These are phyloP conservation scores for Kazachstania taianensis DNA, from an alignment of 805 yeast genomes.

Conservation along the genomic window DNA sequence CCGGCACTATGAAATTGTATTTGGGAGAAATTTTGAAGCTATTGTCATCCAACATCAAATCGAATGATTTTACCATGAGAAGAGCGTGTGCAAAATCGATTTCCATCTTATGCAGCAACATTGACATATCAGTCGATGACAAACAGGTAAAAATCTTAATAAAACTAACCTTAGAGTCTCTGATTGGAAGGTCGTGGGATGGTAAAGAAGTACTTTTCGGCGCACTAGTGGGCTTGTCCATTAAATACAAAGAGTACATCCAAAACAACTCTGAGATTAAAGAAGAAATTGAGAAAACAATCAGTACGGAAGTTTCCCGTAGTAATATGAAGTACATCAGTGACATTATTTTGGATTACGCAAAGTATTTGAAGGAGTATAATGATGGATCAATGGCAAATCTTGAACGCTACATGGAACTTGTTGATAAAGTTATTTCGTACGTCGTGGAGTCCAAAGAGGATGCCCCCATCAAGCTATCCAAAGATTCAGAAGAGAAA, in stretches of 20 bases:
- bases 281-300: slow-evolving; percentile 34
- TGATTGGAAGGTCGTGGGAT: slow-evolving; percentile 73
- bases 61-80: slow-evolving; percentile 54
- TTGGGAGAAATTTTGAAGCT: slow-evolving; percentile 54
- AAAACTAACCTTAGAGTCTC: slow-evolving; percentile 45
- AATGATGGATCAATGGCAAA: neutral
- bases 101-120: slow-evolving; percentile 43
- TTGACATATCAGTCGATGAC: slow-evolving; percentile 28
- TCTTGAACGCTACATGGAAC: slow-evolving; percentile 18
- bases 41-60: slow-evolving; percentile 39
- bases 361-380: slow-evolving; percentile 37
- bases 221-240: slow-evolving; percentile 52
- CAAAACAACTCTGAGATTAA: slow-evolving; percentile 24
- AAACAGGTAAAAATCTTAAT: slow-evolving; percentile 34
- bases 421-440: slow-evolving; percentile 32
- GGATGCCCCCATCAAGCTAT: neutral
- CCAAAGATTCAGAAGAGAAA: slow-evolving; percentile 15
- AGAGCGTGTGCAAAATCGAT: slow-evolving; percentile 62
- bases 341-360: slow-evolving; percentile 43
- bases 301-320: slow-evolving; percentile 53
- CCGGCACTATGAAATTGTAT: slow-evolving; percentile 59
- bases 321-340: slow-evolving; percentile 55
- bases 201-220: slow-evolving; percentile 75
- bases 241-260: slow-evolving; percentile 35
- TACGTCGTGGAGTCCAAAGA: neutral